phyloP scores from a whole-genome alignment of 1,284 basidiomycete species.

The Trametes sp. region DNA sequence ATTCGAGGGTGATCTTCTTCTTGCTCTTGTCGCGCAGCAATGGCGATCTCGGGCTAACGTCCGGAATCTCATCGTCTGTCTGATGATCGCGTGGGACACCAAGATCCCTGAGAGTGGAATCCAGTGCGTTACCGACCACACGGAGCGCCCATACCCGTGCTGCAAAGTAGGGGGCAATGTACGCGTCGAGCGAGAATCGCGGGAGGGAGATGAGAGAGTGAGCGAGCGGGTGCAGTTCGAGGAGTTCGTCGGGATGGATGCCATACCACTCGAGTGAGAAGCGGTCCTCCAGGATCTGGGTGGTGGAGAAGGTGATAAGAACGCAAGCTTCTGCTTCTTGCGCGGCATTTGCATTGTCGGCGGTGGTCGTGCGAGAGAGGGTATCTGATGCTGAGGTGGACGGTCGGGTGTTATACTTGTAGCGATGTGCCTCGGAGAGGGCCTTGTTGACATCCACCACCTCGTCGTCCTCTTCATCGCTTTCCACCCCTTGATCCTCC shows the following conservation, averaged over 20 bases:
- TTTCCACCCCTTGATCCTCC: neutral
- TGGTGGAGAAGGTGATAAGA: slow-evolving; percentile 69
- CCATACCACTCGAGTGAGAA: slow-evolving; percentile 62
- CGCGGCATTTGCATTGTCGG: slow-evolving; percentile 4
- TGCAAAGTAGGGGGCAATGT: slow-evolving; percentile 74
- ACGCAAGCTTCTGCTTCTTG: slow-evolving; percentile 41
- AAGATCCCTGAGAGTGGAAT: slow-evolving; percentile 27
- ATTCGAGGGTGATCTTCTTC: slow-evolving; percentile 54
- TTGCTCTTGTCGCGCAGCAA: slow-evolving; percentile 29
- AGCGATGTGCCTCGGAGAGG: slow-evolving; percentile 27
- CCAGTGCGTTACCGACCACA: slow-evolving; percentile 45
- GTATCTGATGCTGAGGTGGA: slow-evolving; percentile 31
- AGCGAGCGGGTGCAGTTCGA: slow-evolving; percentile 63
- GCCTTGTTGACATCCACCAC: slow-evolving; percentile 24
- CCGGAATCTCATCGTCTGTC: slow-evolving; percentile 23
- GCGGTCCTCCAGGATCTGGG: slow-evolving; percentile 72
- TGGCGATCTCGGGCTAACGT: slow-evolving; percentile 25
- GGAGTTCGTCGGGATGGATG: slow-evolving; percentile 64
- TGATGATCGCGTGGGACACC: slow-evolving; percentile 21
- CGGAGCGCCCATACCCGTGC: slow-evolving; percentile 64
- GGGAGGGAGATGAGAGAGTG: slow-evolving; percentile 52
- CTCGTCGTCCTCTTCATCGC: slow-evolving; percentile 15
- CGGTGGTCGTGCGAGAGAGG: slow-evolving; percentile 13
- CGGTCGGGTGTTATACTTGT: slow-evolving; percentile 30
- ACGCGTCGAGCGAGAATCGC: slow-evolving; percentile 51